These are phyloP conservation scores for Eustoma russellianum DNA, from an alignment of 257 asterid species.

Conservation along the genomic window DNA sequence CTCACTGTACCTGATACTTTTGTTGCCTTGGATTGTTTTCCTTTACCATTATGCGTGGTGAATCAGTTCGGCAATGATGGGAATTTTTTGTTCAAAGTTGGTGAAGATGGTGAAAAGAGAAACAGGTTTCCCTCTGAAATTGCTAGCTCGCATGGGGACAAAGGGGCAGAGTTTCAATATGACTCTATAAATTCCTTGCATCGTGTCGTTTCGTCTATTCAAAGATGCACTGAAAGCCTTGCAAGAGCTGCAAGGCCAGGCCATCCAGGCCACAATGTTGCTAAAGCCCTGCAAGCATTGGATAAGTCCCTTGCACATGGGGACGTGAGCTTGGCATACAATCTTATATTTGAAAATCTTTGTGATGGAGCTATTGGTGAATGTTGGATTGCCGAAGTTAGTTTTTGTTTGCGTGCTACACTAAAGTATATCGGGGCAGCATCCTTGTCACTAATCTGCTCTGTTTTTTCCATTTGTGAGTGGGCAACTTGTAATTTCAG, in stretches of 20 bases:
- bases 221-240: constrained; percentile 64
- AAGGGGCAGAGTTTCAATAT: constrained; percentile 41
- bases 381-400: constrained; percentile 77
- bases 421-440: constrained; percentile 60
- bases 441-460: constrained; percentile 52
- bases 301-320: constrained; percentile 78
- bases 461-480: constrained; percentile 83
- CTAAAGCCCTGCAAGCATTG: constrained; percentile 67
- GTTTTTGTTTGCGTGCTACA: constrained; percentile 62
- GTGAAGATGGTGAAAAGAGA: constrained; percentile 57
- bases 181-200: constrained; percentile 48
- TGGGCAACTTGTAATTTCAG: constrained; percentile 98
- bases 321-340: constrained; percentile 54
- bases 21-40: constrained; percentile 91
- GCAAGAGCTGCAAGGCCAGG: constrained; percentile 66
- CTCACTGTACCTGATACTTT: constrained; percentile 93
- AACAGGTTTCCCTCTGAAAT: no score
- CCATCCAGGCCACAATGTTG: constrained; percentile 56
- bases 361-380: constrained; percentile 71
- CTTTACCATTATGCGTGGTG: constrained; percentile 59
- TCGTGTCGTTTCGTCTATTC: constrained; percentile 70
- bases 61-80: constrained; percentile 62
- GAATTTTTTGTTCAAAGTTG: constrained; percentile 55
- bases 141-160: no score
- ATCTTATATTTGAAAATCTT: constrained; percentile 56